phyloP scores from a whole-genome alignment of 1,284 basidiomycete species.

The Moesziomyces aphidis region DNA sequence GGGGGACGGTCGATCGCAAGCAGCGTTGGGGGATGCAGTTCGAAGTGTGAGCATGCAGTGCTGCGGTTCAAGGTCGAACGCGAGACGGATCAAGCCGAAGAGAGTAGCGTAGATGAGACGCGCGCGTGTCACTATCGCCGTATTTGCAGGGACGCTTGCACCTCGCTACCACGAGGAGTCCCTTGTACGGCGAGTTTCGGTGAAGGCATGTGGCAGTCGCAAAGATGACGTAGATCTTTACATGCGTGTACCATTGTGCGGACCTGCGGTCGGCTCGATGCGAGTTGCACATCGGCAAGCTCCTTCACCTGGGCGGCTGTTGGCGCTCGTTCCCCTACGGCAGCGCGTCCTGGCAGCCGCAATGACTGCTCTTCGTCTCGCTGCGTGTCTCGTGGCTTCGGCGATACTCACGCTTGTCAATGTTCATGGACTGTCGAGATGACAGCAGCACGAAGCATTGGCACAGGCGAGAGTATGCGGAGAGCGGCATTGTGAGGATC shows the following conservation, averaged over 20 bases:
- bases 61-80: not conserved
- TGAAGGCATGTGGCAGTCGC: no score
- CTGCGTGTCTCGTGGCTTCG: not conserved
- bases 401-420: constrained; percentile 58
- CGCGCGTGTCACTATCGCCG: not conserved
- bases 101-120: not conserved
- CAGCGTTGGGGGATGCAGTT: not conserved
- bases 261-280: not conserved
- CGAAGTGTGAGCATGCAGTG: not conserved
- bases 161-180: not conserved
- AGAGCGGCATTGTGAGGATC: not conserved
- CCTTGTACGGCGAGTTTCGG: no score
- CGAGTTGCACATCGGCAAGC: not conserved
- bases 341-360: not conserved
- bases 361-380: not conserved
- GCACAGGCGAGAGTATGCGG: constrained; percentile 1
- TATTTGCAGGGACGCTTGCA: not conserved
- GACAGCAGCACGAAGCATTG: constrained; percentile 14
- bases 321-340: not conserved
- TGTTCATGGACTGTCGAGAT: constrained; percentile 53
- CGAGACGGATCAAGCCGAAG: not conserved
- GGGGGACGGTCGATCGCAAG: not conserved
- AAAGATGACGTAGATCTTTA: no score
- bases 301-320: no score
- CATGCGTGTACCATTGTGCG: no score